Conservation (phyloP, 345 rosid species). For the Corchorus capsularis region DNA sequence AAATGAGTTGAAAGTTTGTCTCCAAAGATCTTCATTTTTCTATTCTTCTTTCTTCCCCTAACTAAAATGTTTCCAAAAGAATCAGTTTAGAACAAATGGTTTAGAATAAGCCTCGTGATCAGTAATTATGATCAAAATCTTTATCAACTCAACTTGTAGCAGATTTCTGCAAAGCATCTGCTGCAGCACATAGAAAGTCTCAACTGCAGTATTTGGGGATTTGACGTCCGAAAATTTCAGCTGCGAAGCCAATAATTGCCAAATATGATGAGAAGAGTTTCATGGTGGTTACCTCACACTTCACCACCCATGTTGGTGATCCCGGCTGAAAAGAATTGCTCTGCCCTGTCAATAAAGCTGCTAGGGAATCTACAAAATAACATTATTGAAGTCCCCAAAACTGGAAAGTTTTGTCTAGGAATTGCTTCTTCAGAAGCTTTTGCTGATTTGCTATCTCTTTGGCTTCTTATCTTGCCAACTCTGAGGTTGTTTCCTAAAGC, state of each 20-base stretch:
- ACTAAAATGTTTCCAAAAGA: background rate
- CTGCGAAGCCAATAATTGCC: background rate
- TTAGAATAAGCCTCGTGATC: background rate
- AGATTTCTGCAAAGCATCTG: constrained; percentile 16
- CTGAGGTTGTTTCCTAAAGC: constrained; percentile 39
- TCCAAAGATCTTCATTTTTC: background rate
- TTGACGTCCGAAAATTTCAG: background rate
- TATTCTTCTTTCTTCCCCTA: background rate
- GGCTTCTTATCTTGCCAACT: constrained; percentile 53
- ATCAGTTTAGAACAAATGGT: background rate
- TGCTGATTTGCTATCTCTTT: constrained; percentile 43
- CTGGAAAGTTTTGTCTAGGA: constrained; percentile 34
- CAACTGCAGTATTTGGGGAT: background rate
- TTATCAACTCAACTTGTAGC: background rate
- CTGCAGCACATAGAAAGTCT: background rate
- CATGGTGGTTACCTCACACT: constrained; percentile 11
- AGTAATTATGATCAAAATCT: background rate
- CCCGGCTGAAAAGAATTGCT: constrained; percentile 56
- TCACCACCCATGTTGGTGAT: background rate
- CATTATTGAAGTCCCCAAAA: constrained; percentile 41
- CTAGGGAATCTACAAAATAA: constrained; percentile 59
- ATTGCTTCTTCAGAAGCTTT: constrained; percentile 52
- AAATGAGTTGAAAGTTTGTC: background rate
- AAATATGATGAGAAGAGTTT: background rate
- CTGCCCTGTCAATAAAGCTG: constrained; percentile 60